phyloP scores from a whole-genome alignment of 345 rosid species.

The Aethionema arabicum region DNA sequence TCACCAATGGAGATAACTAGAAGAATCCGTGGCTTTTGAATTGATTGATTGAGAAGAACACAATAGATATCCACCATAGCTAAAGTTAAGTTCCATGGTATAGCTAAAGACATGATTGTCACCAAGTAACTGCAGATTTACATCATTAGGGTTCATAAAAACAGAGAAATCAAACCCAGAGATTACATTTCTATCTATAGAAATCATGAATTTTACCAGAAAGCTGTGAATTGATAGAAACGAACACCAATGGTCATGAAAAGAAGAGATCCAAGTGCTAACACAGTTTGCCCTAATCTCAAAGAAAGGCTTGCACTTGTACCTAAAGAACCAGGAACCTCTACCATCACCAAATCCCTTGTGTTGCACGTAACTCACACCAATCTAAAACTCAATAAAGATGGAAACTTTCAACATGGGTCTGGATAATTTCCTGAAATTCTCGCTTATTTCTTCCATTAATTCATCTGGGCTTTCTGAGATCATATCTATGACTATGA shows the following conservation, averaged over 20 bases:
- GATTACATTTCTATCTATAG: not conserved
- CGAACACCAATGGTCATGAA: conserved; percentile 83
- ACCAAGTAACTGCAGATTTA: conserved; percentile 67
- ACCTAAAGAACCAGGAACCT: conserved; percentile 72
- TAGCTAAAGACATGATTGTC: conserved; percentile 77
- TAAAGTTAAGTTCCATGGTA: conserved; percentile 86
- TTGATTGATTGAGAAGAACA: conserved; percentile 56
- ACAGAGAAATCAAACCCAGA: not conserved
- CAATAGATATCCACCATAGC: conserved; percentile 83
- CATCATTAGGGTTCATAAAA: not conserved
- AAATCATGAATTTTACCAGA: conserved; percentile 53
- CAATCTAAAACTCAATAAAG: conserved; percentile 14
- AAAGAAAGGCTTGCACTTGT: conserved; percentile 73
- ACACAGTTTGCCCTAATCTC: conserved; percentile 74
- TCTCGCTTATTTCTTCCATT: not conserved
- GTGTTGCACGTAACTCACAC: conserved; percentile 1
- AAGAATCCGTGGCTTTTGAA: conserved; percentile 59
- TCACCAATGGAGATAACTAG: conserved; percentile 70
- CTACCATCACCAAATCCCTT: conserved; percentile 46
- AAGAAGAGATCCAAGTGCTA: conserved; percentile 80
- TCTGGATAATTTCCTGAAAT: not conserved
- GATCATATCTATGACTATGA: conserved; percentile 16
- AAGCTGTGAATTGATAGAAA: conserved; percentile 85
- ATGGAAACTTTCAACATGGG: conserved; percentile 21
- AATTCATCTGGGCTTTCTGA: conserved; percentile 10